phyloP scores from a whole-genome alignment of 2,329 filamentous ascomycete species.

The Neofusicoccum kwambonambiense region DNA sequence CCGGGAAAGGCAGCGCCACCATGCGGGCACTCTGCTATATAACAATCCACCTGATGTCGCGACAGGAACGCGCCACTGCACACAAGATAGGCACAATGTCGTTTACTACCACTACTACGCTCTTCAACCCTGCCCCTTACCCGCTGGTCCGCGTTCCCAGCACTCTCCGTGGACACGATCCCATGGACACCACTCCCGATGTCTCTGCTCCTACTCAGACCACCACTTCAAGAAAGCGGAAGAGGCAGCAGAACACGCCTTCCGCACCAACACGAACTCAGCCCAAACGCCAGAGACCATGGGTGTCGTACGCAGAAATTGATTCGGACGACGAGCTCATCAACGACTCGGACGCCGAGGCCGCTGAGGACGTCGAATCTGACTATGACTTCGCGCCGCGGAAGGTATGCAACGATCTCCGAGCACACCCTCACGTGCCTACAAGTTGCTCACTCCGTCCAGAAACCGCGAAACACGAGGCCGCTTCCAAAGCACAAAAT shows the following conservation, averaged over 20 bases:
- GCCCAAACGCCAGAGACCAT: neutral
- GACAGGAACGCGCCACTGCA: neutral
- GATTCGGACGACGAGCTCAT: constrained; percentile 12
- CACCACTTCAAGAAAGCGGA: neutral
- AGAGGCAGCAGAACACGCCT: neutral
- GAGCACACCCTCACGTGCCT: neutral
- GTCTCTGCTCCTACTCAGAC: neutral
- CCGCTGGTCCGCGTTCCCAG: neutral
- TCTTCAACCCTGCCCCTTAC: neutral
- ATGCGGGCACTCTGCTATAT: neutral
- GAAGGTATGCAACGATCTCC: neutral
- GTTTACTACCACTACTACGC: neutral
- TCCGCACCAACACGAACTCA: neutral
- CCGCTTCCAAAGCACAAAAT: constrained; percentile 31
- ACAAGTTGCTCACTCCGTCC: neutral
- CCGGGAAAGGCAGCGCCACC: neutral
- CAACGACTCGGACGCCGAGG: neutral
- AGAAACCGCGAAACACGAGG: neutral
- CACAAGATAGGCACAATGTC: neutral
- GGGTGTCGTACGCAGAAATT: neutral
- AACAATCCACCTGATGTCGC: neutral
- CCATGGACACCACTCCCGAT: neutral
- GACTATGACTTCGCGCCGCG: neutral
- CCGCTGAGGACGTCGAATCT: neutral
- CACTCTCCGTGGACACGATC: too few relatives aligned